These are phyloP conservation scores for Pestalotiopsis sp. DNA, from an alignment of 2,329 filamentous ascomycete species.

Conservation along the genomic window DNA sequence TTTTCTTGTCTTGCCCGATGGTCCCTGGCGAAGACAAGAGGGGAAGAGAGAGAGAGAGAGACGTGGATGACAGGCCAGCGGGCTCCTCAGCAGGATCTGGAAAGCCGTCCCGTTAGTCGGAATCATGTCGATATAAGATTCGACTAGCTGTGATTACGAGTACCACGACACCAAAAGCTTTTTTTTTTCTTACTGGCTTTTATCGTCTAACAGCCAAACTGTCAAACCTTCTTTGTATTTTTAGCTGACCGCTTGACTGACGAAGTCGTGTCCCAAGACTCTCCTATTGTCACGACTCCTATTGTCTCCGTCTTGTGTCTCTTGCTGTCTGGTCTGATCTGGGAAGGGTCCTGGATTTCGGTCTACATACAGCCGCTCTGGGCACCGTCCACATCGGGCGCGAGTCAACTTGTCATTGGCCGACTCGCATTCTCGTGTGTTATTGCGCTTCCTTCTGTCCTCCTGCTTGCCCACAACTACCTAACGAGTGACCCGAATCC, in stretches of 20 bases:
- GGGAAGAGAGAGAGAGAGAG: not conserved
- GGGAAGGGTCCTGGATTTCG: not conserved
- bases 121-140: constrained; percentile 12
- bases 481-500: not conserved
- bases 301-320: not conserved
- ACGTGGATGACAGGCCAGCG: not conserved
- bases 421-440: not conserved
- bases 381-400: not conserved
- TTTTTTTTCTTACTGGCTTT: not conserved
- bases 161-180: not conserved
- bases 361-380: not conserved
- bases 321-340: not conserved
- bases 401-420: constrained; percentile 6
- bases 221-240: constrained; percentile 6
- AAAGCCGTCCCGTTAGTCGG: constrained; percentile 1
- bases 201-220: not conserved
- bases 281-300: not conserved
- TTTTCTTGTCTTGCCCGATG: not conserved
- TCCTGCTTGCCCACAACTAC: not conserved
- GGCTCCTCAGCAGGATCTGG: not conserved
- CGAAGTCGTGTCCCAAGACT: not conserved
- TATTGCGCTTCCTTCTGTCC: not conserved
- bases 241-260: constrained; percentile 6
- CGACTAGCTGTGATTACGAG: constrained; percentile 7
- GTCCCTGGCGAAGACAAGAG: constrained; percentile 1